A percentile compares a stretch with the other conserved stretches of the same genome.
Evolutionary conservation across 2,329 filamentous ascomycete genomes (phyloP).

Genomic region (Cryphonectria parasitica): DNA sequence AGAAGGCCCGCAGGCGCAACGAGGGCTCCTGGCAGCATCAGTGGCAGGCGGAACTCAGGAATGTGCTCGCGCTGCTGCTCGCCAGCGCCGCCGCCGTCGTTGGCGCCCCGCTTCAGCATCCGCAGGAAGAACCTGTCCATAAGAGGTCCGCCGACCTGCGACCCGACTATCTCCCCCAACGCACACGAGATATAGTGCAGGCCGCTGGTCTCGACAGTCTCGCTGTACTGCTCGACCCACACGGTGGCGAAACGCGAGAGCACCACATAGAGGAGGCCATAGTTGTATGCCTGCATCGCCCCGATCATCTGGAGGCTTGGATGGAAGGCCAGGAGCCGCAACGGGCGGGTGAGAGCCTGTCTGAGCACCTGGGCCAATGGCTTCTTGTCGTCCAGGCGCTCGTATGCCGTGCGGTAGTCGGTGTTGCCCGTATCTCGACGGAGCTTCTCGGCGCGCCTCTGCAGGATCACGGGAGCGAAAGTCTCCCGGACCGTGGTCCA

Average conservation of each 20-base stretch:
- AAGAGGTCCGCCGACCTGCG: constrained; percentile 49
- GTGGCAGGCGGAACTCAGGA: constrained; percentile 55
- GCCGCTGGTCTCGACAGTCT: constrained; percentile 61
- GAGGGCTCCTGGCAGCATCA: constrained; percentile 51
- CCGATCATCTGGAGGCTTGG: constrained; percentile 63
- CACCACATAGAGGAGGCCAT: constrained; percentile 66
- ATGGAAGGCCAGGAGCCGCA: constrained; percentile 60
- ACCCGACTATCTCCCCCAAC: constrained; percentile 63
- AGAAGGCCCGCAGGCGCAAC: constrained; percentile 45
- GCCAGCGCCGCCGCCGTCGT: background rate
- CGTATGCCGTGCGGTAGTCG: constrained; percentile 42
- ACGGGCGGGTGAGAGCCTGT: constrained; percentile 54
- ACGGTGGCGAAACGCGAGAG: constrained; percentile 64
- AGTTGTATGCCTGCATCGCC: constrained; percentile 60
- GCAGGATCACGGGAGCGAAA: constrained; percentile 42
- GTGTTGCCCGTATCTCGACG: constrained; percentile 14
- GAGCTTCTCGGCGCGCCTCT: constrained; percentile 2
- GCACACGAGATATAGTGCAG: constrained; percentile 68
- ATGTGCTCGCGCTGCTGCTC: constrained; percentile 28
- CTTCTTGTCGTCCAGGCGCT: constrained; percentile 41
- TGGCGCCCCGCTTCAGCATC: constrained; percentile 30
- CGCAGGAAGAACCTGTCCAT: constrained; percentile 47
- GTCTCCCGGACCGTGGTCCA: constrained; percentile 44
- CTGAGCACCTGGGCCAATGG: constrained; percentile 33
- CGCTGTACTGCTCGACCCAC: constrained; percentile 58